Evolutionary conservation across 345 rosid genomes (phyloP).

Genomic region (Populus davidiana): DNA sequence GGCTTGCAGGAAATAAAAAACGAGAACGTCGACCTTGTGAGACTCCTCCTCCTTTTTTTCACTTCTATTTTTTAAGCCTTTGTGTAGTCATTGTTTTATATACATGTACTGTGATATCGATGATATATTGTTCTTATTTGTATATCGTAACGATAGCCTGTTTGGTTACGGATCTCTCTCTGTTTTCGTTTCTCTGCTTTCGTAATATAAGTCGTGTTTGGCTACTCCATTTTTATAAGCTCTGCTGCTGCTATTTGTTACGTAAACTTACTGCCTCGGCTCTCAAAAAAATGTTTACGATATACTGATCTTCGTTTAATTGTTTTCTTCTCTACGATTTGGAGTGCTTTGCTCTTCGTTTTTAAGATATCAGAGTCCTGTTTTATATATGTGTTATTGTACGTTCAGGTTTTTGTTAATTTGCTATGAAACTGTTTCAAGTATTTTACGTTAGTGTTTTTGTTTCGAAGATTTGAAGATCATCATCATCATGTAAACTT

Average conservation of each 20-base stretch:
- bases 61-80: not conserved
- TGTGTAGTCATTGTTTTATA: too few relatives aligned
- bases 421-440: too few relatives aligned
- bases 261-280: not conserved
- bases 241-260: not conserved
- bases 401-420: too few relatives aligned
- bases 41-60: not conserved
- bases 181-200: not conserved
- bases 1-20: slow-evolving; percentile 27
- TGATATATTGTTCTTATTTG: not conserved
- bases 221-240: not conserved
- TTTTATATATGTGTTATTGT: not conserved
- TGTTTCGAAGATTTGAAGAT: not conserved
- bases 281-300: not conserved
- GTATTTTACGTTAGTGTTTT: not conserved
- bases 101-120: not conserved
- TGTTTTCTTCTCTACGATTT: not conserved
- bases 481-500: too few relatives aligned
- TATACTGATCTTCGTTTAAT: not conserved
- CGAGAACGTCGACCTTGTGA: slow-evolving; percentile 28
- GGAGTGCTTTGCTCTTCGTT: not conserved
- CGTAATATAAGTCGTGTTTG: not conserved
- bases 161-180: not conserved
- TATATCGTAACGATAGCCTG: not conserved
- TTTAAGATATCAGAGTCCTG: not conserved